Percentiles rank a stretch among this genome's conserved stretches.
Conservation (phyloP, 768 basidiomycete genomes). For the Megacollybia marginata region DNA sequence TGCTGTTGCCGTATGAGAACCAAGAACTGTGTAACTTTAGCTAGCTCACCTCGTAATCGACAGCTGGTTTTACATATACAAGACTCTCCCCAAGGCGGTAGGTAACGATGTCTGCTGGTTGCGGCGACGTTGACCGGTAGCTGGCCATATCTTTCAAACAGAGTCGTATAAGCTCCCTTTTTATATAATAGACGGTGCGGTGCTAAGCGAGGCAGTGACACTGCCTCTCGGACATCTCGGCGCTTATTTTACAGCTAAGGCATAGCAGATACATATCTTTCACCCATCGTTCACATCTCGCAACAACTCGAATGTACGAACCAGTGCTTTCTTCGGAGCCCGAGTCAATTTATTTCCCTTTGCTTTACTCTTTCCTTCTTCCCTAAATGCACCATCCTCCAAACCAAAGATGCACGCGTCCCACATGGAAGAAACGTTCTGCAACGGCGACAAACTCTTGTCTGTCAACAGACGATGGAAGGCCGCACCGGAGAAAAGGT, state of each 20-base stretch:
- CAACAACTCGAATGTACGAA: too few species aligned
- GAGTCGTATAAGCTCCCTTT: background rate
- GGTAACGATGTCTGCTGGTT: constrained; percentile 39
- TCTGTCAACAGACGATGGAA: constrained; percentile 51
- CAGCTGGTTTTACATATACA: constrained; percentile 44
- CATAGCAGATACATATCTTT: too few species aligned
- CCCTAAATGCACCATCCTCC: constrained; percentile 34
- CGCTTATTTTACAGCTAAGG: too few species aligned
- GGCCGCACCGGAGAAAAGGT: constrained; percentile 47
- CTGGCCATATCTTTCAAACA: constrained; percentile 12
- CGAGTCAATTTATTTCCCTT: constrained; percentile 18
- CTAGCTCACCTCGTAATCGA: constrained; percentile 31
- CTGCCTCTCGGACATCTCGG: too few species aligned
- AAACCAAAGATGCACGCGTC: constrained; percentile 35
- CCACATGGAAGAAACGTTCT: constrained; percentile 31
- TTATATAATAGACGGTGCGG: too few species aligned
- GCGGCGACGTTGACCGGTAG: constrained; percentile 13
- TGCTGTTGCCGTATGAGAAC: constrained; percentile 20
- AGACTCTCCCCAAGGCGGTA: constrained; percentile 35
- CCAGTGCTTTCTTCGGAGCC: background rate
- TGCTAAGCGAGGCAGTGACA: too few species aligned
- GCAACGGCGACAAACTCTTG: constrained; percentile 7
- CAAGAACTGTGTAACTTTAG: background rate
- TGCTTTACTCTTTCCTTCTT: constrained; percentile 37
- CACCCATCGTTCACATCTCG: too few species aligned